phyloP scores from a whole-genome alignment of 2,329 filamentous ascomycete species.

The Colletotrichum sp. region DNA sequence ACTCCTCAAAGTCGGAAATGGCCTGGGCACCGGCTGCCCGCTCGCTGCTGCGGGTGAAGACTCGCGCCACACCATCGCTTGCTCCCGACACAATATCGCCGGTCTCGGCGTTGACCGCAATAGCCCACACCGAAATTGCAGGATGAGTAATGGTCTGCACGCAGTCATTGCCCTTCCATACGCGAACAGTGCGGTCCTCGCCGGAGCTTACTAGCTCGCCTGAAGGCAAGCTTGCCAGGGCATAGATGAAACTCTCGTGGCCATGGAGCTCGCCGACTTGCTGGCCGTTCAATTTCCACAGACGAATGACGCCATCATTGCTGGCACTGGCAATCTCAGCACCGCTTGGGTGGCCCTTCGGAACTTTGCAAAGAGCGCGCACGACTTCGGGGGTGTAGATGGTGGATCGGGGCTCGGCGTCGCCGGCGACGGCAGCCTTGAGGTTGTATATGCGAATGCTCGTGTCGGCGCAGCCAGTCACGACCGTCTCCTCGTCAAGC shows the following conservation, averaged over 20 bases:
- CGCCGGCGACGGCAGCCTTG: conserved; percentile 59
- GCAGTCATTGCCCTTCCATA: conserved; percentile 86
- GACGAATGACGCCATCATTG: conserved; percentile 86
- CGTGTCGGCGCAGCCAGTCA: conserved; percentile 93
- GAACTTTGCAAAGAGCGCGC: conserved; percentile 85
- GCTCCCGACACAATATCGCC: conserved; percentile 95
- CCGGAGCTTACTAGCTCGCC: conserved; percentile 91
- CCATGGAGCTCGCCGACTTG: conserved; percentile 80
- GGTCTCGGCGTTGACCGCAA: conserved; percentile 80
- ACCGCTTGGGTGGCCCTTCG: conserved; percentile 75
- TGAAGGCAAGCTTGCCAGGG: conserved; percentile 75
- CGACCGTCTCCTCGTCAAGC: conserved; percentile 77
- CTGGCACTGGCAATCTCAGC: conserved; percentile 95
- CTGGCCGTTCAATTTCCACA: conserved; percentile 84
- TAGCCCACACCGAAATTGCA: conserved; percentile 94
- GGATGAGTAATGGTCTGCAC: conserved; percentile 96
- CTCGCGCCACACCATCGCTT: conserved; percentile 83
- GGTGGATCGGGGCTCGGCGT: conserved; percentile 56
- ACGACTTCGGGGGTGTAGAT: conserved; percentile 80
- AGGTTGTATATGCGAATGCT: conserved; percentile 85
- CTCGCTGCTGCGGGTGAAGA: conserved; percentile 78
- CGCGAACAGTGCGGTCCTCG: conserved; percentile 89
- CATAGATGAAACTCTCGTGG: conserved; percentile 96
- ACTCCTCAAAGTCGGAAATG: conserved; percentile 78
- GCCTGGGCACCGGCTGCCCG: conserved; percentile 73